Evolutionary conservation across 1,139 yeast species (phyloP), one percentile per base, ranked within the genome.

Genomic region (Blastobotrys arbuscula): DNA sequence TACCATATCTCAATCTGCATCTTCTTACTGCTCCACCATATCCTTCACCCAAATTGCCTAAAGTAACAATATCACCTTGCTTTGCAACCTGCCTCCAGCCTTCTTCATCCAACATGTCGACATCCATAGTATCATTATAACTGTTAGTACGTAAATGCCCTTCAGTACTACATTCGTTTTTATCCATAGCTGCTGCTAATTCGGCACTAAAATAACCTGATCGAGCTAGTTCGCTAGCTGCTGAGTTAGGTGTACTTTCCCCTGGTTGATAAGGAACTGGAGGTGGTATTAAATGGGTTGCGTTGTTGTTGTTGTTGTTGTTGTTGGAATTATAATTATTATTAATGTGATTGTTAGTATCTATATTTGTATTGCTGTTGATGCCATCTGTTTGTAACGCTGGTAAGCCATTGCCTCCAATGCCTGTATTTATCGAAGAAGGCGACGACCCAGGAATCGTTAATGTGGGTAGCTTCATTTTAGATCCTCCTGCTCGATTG

Each of bases 21-120:
- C 87, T 80, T 21, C 84, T 76, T 10, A 92, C 98, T 18, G 88
- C 76, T 1, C 98, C 98, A 10, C 97, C 96, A 40, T 86, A 84
- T 15, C 98, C 98, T 69, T 92, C 97, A 16, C 98, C 98, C 16
- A 92, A 67, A 38, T 79, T 74, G 30, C 81, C 81, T 38, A 89
- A 58, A 47, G 82, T 84, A 6, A 75, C 70, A 42, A 87, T 84
- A 36, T 76, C 75, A 39, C 77, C 78, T 31, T 73, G 69, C 51
- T 78, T 73, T 26, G 86, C 84, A 3, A 83, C 72, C 12, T 66
- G 59, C 55, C 79, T 77, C 97, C 97, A 90, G 51, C 84, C 90
- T 21, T 79, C 82, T 41, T 86, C 90, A 28, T 82, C 82, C 48
- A 90, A 66, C 35, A 79, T 78, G 43, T 78, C 78, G 35, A 82